A percentile compares a stretch with the other conserved stretches of the same genome.
phyloP scores from a whole-genome alignment of 257 asterid genomes.

The Solanum rostratum region DNA sequence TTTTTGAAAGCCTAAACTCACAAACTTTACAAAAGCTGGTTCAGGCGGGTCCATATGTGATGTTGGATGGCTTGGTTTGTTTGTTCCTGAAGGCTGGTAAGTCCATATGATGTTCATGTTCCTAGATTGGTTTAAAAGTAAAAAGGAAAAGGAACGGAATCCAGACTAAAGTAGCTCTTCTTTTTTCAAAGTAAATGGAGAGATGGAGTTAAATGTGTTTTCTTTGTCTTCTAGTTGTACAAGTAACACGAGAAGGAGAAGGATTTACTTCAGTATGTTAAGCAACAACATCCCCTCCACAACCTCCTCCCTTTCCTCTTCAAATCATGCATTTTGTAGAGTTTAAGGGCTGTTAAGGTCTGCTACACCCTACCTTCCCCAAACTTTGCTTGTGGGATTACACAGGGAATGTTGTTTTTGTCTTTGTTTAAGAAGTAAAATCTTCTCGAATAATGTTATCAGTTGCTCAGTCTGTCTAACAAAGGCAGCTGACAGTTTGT shows the following conservation, averaged over 20 bases:
- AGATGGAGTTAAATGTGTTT: not conserved
- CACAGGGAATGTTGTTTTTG: not conserved
- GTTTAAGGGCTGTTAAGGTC: not conserved
- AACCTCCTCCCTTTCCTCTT: not conserved
- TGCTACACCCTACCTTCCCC: not conserved
- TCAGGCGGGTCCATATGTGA: not conserved
- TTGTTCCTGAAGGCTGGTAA: not conserved
- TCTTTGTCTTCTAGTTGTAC: not conserved
- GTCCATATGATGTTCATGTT: not conserved
- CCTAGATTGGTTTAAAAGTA: not conserved
- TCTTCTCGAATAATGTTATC: not conserved
- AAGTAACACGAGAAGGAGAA: not conserved
- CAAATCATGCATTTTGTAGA: not conserved
- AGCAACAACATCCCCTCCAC: not conserved
- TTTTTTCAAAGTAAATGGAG: not conserved
- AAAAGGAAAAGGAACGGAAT: not conserved
- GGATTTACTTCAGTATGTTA: not conserved
- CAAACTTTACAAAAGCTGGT: not conserved
- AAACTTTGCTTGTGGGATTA: not conserved
- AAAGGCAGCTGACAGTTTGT: not conserved
- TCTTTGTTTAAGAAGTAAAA: not conserved
- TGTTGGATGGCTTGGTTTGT: not conserved
- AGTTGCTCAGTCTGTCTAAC: not conserved
- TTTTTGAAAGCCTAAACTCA: too few relatives aligned
- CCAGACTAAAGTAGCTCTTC: not conserved